Evolutionary conservation across 2,329 filamentous ascomycete species (phyloP).

Genomic region (Gliomastix tumulicola): DNA sequence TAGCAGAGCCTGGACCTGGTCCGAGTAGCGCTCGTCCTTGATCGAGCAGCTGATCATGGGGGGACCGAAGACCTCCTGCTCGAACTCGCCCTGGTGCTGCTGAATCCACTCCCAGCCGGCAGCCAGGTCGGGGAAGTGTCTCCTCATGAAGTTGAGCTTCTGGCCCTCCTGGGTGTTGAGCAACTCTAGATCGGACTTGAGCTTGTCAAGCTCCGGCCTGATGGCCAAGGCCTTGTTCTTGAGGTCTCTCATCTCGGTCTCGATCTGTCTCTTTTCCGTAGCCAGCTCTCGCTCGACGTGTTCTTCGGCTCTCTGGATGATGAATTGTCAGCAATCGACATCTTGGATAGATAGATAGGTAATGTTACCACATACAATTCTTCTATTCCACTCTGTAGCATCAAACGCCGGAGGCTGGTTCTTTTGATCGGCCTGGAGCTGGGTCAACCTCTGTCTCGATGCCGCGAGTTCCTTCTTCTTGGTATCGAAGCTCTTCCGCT

Average conservation of each 20-base stretch:
- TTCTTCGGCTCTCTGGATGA: conserved; percentile 50
- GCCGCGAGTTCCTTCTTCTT: conserved; percentile 44
- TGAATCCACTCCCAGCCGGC: conserved; percentile 79
- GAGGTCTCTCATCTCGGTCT: conserved; percentile 31
- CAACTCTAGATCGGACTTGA: conserved; percentile 42
- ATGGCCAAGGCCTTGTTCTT: conserved; percentile 32
- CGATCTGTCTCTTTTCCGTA: conserved; percentile 27
- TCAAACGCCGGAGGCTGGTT: conserved; percentile 63
- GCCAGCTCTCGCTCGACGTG: conserved; percentile 46
- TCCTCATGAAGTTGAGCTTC: conserved; percentile 59
- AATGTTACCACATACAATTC: conserved; percentile 67
- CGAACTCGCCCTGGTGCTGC: conserved; percentile 60
- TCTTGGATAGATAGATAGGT: conserved; percentile 7
- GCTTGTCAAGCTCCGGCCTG: conserved; percentile 24
- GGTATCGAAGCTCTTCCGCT: conserved; percentile 38
- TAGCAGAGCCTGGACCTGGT: conserved; percentile 46
- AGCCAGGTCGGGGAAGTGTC: conserved; percentile 54
- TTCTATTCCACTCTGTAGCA: conserved; percentile 61
- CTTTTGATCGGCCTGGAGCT: conserved; percentile 55
- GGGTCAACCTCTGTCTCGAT: conserved; percentile 50
- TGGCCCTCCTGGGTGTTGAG: conserved; percentile 72
- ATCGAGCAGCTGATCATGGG: conserved; percentile 75
- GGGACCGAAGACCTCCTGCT: conserved; percentile 73
- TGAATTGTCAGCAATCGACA: conserved; percentile 13
- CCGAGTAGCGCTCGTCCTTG: conserved; percentile 60